These are phyloP conservation scores for Thermothielavioides terrestris DNA, from an alignment of 495 filamentous ascomycete genomes.

Conservation along the genomic window DNA sequence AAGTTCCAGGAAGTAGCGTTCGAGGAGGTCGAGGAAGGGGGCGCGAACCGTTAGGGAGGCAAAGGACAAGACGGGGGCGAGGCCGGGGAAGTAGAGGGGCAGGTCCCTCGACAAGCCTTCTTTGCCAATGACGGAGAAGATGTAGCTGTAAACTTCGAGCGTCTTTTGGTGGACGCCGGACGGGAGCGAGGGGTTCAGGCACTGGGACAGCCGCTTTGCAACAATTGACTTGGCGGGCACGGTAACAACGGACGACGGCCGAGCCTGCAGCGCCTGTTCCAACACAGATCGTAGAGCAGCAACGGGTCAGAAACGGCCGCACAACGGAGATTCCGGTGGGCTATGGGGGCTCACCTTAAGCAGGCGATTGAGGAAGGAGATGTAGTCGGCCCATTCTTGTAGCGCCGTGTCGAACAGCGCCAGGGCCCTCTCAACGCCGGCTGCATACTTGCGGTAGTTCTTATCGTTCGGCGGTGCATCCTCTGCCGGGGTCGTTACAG, in stretches of 20 bases:
- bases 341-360: conserved; percentile 66
- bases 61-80: conserved; percentile 82
- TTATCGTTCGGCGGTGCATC: conserved; percentile 77
- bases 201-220: conserved; percentile 88
- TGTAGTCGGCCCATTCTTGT: conserved; percentile 99
- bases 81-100: conserved; percentile 77
- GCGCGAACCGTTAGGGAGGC: conserved; percentile 84
- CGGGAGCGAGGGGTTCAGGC: conserved; percentile 82
- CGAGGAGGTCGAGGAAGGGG: conserved; percentile 72
- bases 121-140: conserved; percentile 69
- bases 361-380: conserved; percentile 86
- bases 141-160: conserved; percentile 82
- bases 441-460: conserved; percentile 82
- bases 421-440: conserved; percentile 77
- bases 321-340: not conserved
- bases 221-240: conserved; percentile 80
- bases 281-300: conserved; percentile 8
- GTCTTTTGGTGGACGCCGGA: conserved; percentile 99
- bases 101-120: conserved; percentile 75
- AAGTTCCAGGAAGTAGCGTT: conserved; percentile 66
- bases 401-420: conserved; percentile 85
- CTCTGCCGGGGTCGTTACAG: conserved; percentile 27
- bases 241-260: conserved; percentile 57
- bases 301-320: not conserved
- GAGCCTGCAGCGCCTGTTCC: conserved; percentile 73